Evolutionary conservation across 2,329 filamentous ascomycete genomes (phyloP).

Genomic region (Fulvia fulva): DNA sequence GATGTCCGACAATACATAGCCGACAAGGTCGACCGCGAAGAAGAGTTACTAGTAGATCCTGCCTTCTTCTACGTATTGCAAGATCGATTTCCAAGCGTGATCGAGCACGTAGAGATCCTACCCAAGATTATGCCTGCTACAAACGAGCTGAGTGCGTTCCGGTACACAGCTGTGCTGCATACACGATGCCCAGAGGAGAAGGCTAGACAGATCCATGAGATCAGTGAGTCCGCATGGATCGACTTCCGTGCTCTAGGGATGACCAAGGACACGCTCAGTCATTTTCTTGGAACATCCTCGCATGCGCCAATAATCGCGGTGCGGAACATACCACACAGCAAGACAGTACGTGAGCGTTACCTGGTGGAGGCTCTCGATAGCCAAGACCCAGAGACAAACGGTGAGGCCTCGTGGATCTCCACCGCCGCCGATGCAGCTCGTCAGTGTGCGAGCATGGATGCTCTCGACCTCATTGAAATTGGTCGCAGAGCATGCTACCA

Average conservation of each 20-base stretch:
- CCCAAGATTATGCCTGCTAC: constrained; percentile 14
- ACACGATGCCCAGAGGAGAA: background rate
- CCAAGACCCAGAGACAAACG: background rate
- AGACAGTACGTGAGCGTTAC: constrained; percentile 5
- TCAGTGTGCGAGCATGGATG: background rate
- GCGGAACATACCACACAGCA: constrained; percentile 10
- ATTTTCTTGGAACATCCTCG: background rate
- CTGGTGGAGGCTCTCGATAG: constrained; percentile 5
- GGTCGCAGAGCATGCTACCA: constrained; percentile 2
- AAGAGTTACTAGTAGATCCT: constrained; percentile 12
- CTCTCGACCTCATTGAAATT: constrained; percentile 6
- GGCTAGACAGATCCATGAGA: background rate
- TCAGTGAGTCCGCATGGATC: constrained; percentile 6
- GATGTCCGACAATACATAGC: constrained; percentile 5
- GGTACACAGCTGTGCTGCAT: constrained; percentile 10
- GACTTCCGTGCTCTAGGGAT: constrained; percentile 1
- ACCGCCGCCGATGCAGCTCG: background rate
- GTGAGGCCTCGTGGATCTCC: background rate
- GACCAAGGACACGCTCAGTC: background rate
- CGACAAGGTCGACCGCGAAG: constrained; percentile 4
- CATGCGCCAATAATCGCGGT: constrained; percentile 4
- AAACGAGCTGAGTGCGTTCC: constrained; percentile 14
- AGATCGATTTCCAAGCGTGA: background rate
- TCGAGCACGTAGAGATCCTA: constrained; percentile 15
- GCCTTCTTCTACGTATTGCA: constrained; percentile 10